Evolutionary conservation across 805 yeast species (phyloP).

Genomic region (Jamesozyma rosinii): DNA sequence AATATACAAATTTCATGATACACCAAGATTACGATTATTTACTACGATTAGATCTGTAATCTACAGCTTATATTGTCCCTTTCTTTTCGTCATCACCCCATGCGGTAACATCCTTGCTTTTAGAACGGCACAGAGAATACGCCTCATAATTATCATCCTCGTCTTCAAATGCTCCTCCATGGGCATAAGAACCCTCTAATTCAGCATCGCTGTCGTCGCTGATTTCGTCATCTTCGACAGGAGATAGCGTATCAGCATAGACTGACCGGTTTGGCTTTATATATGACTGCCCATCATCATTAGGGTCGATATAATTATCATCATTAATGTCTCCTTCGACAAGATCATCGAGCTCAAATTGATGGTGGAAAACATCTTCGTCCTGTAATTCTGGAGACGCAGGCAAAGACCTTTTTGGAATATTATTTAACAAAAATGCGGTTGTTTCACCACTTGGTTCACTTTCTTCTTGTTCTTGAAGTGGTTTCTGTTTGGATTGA

Average conservation of each 20-base stretch:
- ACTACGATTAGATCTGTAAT: background rate
- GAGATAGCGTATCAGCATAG: constrained; percentile 31
- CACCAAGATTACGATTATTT: background rate
- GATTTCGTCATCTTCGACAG: constrained; percentile 10
- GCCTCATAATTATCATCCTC: constrained; percentile 28
- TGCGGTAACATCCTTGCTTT: constrained; percentile 24
- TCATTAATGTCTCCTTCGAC: constrained; percentile 28
- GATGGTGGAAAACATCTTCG: constrained; percentile 33
- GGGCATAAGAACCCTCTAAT: constrained; percentile 9
- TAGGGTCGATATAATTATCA: constrained; percentile 68
- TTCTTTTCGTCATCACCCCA: background rate
- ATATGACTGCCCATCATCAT: constrained; percentile 72
- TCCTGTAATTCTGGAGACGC: constrained; percentile 13
- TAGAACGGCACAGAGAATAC: constrained; percentile 25
- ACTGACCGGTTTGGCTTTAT: constrained; percentile 52
- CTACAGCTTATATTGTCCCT: no score
- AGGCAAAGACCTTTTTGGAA: constrained; percentile 11
- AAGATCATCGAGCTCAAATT: constrained; percentile 37
- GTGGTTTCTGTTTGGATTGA: no score
- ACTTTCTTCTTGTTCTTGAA: background rate
- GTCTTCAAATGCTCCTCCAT: constrained; percentile 9
- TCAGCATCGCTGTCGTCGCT: constrained; percentile 12
- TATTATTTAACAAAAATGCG: constrained; percentile 10
- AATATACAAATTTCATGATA: background rate
- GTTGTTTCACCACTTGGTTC: background rate